These are phyloP conservation scores for Fremontodendron californicum DNA, from an alignment of 345 rosid genomes.

Conservation along the genomic window DNA sequence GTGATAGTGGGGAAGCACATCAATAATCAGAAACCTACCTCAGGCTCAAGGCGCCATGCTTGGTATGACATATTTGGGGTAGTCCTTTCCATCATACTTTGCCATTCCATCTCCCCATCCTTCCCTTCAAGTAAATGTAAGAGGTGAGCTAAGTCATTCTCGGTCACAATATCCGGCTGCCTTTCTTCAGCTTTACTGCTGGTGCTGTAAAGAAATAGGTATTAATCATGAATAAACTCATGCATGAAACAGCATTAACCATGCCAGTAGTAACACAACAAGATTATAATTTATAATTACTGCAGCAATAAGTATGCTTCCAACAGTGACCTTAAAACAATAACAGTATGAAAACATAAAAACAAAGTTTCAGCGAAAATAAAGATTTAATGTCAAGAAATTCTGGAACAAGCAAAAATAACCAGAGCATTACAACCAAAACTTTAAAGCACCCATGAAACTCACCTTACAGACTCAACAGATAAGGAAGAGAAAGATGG, in stretches of 20 bases:
- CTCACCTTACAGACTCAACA: neutral
- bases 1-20: neutral
- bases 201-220: conserved; percentile 25
- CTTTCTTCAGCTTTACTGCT: conserved; percentile 27
- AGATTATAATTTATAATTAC: neutral
- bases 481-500: neutral
- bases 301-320: neutral
- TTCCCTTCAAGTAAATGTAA: conserved; percentile 61
- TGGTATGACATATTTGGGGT: conserved; percentile 78
- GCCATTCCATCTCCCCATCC: conserved; percentile 77
- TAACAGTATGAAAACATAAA: neutral
- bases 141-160: conserved; percentile 76
- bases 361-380: neutral
- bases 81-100: conserved; percentile 73
- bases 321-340: neutral
- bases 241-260: neutral
- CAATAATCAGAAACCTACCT: conserved; percentile 36
- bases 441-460: neutral
- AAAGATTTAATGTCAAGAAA: neutral
- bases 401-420: neutral
- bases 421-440: neutral
- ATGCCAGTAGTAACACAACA: neutral
- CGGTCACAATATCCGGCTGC: conserved; percentile 50
- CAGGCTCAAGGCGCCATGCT: conserved; percentile 92
- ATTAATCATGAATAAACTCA: neutral